Conservation (phyloP, 208 protist genomes). For the Trypanosoma avium region DNA sequence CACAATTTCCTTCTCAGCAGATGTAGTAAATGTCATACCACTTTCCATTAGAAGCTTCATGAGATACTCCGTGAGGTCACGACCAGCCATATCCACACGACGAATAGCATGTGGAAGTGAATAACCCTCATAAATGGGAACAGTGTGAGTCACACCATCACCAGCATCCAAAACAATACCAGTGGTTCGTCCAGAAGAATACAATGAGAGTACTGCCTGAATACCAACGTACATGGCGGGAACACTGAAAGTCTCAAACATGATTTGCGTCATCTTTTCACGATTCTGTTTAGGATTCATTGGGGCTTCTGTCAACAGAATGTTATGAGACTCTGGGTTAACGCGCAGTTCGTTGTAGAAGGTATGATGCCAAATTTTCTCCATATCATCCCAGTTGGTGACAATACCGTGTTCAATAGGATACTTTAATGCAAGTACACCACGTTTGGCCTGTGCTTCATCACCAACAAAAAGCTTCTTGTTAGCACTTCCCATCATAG, state of each 20-base stretch:
- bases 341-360: slow-evolving; percentile 99
- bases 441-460: slow-evolving; percentile 94
- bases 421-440: slow-evolving; percentile 94
- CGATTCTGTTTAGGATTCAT: slow-evolving; percentile 93
- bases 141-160: slow-evolving; percentile 93
- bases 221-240: slow-evolving; percentile 93
- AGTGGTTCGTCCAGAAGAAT: slow-evolving; percentile 90
- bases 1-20: slow-evolving; percentile 96
- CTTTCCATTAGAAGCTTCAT: slow-evolving; percentile 95
- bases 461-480: slow-evolving; percentile 95
- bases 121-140: slow-evolving; percentile 94
- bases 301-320: slow-evolving; percentile 91
- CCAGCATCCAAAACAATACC: slow-evolving; percentile 94
- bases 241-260: slow-evolving; percentile 93
- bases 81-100: slow-evolving; percentile 90
- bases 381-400: slow-evolving; percentile 98
- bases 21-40: slow-evolving; percentile 96
- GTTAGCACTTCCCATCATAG: slow-evolving; percentile 95
- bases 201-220: slow-evolving; percentile 97
- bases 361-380: slow-evolving; percentile 98
- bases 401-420: slow-evolving; percentile 96
- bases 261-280: slow-evolving; percentile 96
- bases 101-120: slow-evolving; percentile 84
- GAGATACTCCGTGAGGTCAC: slow-evolving; percentile 95
- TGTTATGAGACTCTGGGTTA: slow-evolving; percentile 97